Evolutionary conservation across 2,329 filamentous ascomycete genomes (phyloP).

Genomic region (Cercospora sp.): DNA sequence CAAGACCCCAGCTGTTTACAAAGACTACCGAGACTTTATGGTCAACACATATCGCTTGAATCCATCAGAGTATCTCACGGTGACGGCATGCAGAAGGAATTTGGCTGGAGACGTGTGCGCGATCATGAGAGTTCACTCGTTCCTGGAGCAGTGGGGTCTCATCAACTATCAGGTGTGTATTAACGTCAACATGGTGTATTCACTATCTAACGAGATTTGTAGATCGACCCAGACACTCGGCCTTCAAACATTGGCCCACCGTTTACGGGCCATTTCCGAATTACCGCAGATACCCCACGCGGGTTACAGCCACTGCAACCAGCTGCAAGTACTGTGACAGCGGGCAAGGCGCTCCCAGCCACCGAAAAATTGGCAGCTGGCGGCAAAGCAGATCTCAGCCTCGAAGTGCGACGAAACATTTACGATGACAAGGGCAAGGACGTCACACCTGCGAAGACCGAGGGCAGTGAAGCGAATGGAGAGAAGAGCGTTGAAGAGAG

Average conservation of each 20-base stretch:
- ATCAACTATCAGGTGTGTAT: slow-evolving; percentile 89
- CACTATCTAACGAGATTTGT: slow-evolving; percentile 12
- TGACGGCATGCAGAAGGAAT: slow-evolving; percentile 93
- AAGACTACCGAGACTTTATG: slow-evolving; percentile 99
- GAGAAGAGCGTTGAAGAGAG: slow-evolving; percentile 65
- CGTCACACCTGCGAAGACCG: slow-evolving; percentile 60
- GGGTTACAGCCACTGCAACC: slow-evolving; percentile 95
- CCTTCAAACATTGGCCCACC: slow-evolving; percentile 94
- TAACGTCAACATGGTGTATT: neutral
- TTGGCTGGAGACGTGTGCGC: slow-evolving; percentile 96
- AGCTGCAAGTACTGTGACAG: slow-evolving; percentile 68
- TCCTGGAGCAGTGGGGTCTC: slow-evolving; percentile 96
- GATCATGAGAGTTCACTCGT: slow-evolving; percentile 97
- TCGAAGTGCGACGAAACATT: slow-evolving; percentile 92
- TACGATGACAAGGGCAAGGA: slow-evolving; percentile 92
- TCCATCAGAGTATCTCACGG: slow-evolving; percentile 91
- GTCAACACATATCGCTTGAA: slow-evolving; percentile 98
- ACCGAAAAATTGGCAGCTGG: slow-evolving; percentile 72
- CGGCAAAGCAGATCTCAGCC: slow-evolving; percentile 77
- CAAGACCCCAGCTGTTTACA: slow-evolving; percentile 96
- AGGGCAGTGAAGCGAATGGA: slow-evolving; percentile 59
- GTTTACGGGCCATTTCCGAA: slow-evolving; percentile 95
- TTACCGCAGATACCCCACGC: slow-evolving; percentile 91
- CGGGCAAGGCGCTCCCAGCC: slow-evolving; percentile 61
- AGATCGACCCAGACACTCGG: slow-evolving; percentile 95